A percentile compares a stretch with the other conserved stretches of the same genome.
phyloP scores from a whole-genome alignment of 1,284 basidiomycete species.

The Rhodotorula sp. region DNA sequence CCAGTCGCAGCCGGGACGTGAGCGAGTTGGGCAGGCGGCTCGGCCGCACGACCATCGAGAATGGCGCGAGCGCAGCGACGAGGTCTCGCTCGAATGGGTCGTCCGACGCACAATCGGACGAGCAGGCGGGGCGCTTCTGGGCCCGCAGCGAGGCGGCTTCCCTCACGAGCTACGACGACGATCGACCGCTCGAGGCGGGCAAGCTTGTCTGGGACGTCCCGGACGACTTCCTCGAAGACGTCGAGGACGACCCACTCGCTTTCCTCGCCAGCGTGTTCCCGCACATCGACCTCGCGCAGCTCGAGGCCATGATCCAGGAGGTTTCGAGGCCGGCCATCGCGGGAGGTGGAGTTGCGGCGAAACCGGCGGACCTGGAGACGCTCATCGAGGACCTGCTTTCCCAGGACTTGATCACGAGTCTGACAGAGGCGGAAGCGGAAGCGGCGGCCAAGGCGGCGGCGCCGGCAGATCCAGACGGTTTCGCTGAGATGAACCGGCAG shows the following conservation, averaged over 20 bases:
- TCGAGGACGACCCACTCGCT: conserved; percentile 35
- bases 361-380: conserved; percentile 24
- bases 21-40: conserved; percentile 27
- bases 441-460: conserved; percentile 6
- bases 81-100: neutral
- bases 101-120: too few species aligned
- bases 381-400: conserved; percentile 32
- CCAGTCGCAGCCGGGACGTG: neutral
- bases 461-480: conserved; percentile 7
- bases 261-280: conserved; percentile 38
- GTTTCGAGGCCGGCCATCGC: neutral
- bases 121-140: conserved; percentile 20
- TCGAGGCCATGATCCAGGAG: conserved; percentile 21
- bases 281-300: conserved; percentile 17
- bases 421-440: conserved; percentile 19
- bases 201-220: conserved; percentile 13
- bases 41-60: conserved; percentile 17
- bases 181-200: neutral
- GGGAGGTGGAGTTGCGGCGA: neutral
- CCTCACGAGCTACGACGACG: conserved; percentile 19
- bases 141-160: conserved; percentile 6
- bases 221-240: conserved; percentile 7
- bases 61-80: neutral
- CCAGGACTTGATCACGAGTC: conserved; percentile 15
- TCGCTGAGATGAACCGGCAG: conserved; percentile 5